Evolutionary conservation across 345 rosid species (phyloP).

Genomic region (Sapria himalayana): DNA sequence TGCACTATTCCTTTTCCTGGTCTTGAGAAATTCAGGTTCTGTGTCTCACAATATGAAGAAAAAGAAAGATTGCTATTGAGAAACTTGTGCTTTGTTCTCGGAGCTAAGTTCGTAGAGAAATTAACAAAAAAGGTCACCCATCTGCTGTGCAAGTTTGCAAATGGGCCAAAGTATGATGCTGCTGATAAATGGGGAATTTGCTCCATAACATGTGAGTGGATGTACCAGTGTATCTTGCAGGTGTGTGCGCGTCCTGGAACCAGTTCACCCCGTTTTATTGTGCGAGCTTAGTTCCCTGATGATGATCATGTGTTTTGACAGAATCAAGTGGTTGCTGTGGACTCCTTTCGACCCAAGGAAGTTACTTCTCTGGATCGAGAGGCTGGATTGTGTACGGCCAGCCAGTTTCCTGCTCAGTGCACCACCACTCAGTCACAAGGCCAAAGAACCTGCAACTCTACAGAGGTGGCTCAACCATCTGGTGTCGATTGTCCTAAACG

Average conservation of each 20-base stretch:
- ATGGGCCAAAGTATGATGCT: constrained; percentile 59
- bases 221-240: constrained; percentile 73
- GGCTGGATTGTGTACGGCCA: constrained; percentile 39
- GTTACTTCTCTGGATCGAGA: constrained; percentile 44
- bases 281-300: no score
- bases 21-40: constrained; percentile 50
- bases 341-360: constrained; percentile 55
- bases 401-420: constrained; percentile 53
- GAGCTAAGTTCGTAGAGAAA: constrained; percentile 43
- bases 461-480: constrained; percentile 19
- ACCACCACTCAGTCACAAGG: constrained; percentile 9
- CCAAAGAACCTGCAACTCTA: constrained; percentile 11
- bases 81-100: constrained; percentile 71
- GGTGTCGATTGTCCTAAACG: constrained; percentile 24
- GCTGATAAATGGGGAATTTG: constrained; percentile 59
- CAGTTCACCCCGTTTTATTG: no score
- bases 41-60: constrained; percentile 63
- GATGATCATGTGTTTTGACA: constrained; percentile 16
- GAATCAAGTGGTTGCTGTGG: constrained; percentile 46
- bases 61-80: constrained; percentile 51
- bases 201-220: constrained; percentile 56
- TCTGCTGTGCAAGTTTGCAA: constrained; percentile 52
- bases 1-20: constrained; percentile 75
- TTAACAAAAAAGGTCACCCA: constrained; percentile 67
- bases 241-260: constrained; percentile 21